Conservation (phyloP, 495 filamentous ascomycete species). For the Cairneyella variabilis region DNA sequence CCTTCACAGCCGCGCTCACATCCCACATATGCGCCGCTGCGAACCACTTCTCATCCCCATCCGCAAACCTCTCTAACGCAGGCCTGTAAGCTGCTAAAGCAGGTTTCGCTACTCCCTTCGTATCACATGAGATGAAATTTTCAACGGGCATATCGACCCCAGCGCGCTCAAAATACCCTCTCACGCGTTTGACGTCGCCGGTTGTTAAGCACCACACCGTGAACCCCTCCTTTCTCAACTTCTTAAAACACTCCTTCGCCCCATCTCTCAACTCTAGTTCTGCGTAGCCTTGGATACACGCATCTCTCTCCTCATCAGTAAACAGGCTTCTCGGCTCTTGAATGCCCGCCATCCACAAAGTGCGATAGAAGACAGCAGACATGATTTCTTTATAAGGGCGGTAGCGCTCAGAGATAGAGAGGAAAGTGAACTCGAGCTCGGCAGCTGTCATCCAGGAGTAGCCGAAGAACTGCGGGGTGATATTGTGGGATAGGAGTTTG, state of each 20-base stretch:
- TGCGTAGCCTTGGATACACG: slow-evolving; percentile 29
- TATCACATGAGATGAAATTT: slow-evolving; percentile 39
- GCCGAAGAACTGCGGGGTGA: slow-evolving; percentile 34
- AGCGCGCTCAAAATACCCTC: slow-evolving; percentile 34
- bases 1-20: slow-evolving; percentile 32
- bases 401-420: slow-evolving; percentile 38
- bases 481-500: slow-evolving; percentile 29
- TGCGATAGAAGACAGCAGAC: slow-evolving; percentile 37
- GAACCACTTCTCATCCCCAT: slow-evolving; percentile 22
- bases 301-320: slow-evolving; percentile 33
- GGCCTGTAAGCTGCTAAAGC: slow-evolving; percentile 31
- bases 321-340: slow-evolving; percentile 32
- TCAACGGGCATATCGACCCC: slow-evolving; percentile 37
- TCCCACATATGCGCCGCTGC: slow-evolving; percentile 42
- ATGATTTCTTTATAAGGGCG: slow-evolving; percentile 33
- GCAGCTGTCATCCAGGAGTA: slow-evolving; percentile 41
- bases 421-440: slow-evolving; percentile 39
- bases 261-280: slow-evolving; percentile 31
- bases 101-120: slow-evolving; percentile 31
- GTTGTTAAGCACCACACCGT: slow-evolving; percentile 42
- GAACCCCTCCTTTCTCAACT: slow-evolving; percentile 33
- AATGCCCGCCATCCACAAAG: slow-evolving; percentile 35
- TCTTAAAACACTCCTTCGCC: slow-evolving; percentile 29
- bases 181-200: slow-evolving; percentile 34
- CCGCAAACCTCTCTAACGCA: slow-evolving; percentile 11